Conservation (phyloP, 2,329 filamentous ascomycete genomes). For the Biscogniauxia marginata region DNA sequence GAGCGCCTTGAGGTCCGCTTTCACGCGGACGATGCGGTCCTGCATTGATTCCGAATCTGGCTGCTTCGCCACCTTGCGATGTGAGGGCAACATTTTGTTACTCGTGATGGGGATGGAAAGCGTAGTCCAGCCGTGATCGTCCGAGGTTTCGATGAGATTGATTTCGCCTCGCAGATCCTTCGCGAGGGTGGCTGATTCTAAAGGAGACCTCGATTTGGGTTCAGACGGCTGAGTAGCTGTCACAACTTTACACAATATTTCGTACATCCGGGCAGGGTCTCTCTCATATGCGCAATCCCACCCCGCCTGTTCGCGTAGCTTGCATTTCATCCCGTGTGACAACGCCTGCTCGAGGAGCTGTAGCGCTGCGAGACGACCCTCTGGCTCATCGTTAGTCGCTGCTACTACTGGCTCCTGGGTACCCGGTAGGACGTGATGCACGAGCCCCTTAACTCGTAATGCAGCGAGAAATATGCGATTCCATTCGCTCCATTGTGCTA, state of each 20-base stretch:
- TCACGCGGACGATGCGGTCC: conserved; percentile 44
- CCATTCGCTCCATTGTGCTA: conserved; percentile 7
- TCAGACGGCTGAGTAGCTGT: background rate
- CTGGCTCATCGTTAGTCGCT: conserved; percentile 13
- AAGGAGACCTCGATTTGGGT: background rate
- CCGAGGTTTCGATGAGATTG: background rate
- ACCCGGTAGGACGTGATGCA: conserved; percentile 11
- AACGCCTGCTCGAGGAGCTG: conserved; percentile 14
- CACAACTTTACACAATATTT: background rate
- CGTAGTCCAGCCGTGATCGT: background rate
- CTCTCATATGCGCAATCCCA: conserved; percentile 6
- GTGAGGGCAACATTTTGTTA: conserved; percentile 11
- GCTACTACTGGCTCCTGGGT: conserved; percentile 8
- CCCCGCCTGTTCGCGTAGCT: conserved; percentile 6
- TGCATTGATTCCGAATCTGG: conserved; percentile 21
- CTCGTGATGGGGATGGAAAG: background rate
- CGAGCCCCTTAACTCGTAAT: conserved; percentile 8
- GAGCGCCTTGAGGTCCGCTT: conserved; percentile 46
- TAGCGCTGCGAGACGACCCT: conserved; percentile 6
- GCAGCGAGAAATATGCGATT: conserved; percentile 15
- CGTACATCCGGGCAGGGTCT: conserved; percentile 20
- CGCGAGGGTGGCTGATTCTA: background rate
- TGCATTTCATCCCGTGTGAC: conserved; percentile 12
- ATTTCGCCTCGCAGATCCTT: background rate
- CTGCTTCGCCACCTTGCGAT: background rate